Evolutionary conservation across 768 basidiomycete genomes (phyloP), one percentile per base, ranked within the genome.

Genomic region (Lentinula detonsa): DNA sequence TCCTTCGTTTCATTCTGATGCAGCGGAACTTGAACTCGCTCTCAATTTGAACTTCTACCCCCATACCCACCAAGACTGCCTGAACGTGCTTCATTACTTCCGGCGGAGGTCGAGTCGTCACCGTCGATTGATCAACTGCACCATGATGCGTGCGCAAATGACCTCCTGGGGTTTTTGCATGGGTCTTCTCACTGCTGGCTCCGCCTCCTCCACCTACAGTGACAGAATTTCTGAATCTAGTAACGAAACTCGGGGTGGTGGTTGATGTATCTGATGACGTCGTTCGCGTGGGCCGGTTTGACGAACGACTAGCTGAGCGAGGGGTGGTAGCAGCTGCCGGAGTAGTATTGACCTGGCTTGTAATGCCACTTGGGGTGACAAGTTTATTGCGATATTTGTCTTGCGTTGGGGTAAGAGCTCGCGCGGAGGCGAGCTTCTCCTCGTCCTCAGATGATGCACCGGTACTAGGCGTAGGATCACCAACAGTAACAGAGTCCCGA

Each of bases 1-100:
- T 74, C 77, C 86, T 92, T 72, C 80, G 81, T 81, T 95, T 93
- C 43, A 80, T 78, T 23, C 95, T 80, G 34, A 94, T 80, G 70
- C 95, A 97, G 62, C 91, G 79, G 69, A 88, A 88, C 78, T 93
- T 95, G 76, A 83, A 98, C 69, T 97, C 93, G 65, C 86, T 88
- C 75, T 99, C 97, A 35, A 85, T 73, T 67, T 89, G 85, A 61
- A 95, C 82, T 61, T 95, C 94, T 59, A 99, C 78, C 18, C 96
- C 97, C 93, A 98, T 94, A 35, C 83, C 84, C 65, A 85, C 82
- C 62, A 99, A 78, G 11, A 95, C 89, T 63, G 81, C 80, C 67
- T 83, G 83, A 34, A 98, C 84, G 69, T 94, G 91, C 62, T 81
- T 84, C 78, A 98, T 92, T 39, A 98, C 95, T 65, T 92, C 90